Percentiles rank a stretch among this genome's conserved stretches.
phyloP scores from a whole-genome alignment of 495 filamentous ascomycete genomes.

The Pyrenula massariospora region DNA sequence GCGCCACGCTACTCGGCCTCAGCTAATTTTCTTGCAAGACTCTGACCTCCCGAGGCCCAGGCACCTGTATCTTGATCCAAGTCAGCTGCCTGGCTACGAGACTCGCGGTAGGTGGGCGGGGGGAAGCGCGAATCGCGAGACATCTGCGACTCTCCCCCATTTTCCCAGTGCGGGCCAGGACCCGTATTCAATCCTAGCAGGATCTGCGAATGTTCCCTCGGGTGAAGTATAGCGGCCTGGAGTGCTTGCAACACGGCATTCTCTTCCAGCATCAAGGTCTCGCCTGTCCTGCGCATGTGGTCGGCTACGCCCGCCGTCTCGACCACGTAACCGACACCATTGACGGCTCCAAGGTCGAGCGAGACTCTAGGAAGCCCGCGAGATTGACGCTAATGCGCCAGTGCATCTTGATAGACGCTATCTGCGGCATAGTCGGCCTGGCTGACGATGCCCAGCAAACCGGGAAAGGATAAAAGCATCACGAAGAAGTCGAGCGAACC shows the following conservation, averaged over 20 bases:
- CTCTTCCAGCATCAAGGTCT: neutral
- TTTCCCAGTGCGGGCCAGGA: neutral
- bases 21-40: neutral
- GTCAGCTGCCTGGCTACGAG: neutral
- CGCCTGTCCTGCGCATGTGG: neutral
- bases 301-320: conserved; percentile 2
- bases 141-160: neutral
- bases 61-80: neutral
- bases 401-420: conserved; percentile 37
- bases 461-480: conserved; percentile 42
- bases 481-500: conserved; percentile 46
- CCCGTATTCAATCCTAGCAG: conserved; percentile 6
- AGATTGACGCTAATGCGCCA: conserved; percentile 14
- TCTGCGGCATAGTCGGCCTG: conserved; percentile 52
- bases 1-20: neutral
- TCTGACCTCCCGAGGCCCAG: too few species aligned
- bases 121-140: conserved; percentile 7
- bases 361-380: conserved; percentile 12
- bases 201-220: conserved; percentile 3
- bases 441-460: conserved; percentile 36
- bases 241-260: neutral
- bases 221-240: neutral
- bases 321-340: conserved; percentile 12
- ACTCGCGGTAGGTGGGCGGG: conserved; percentile 6
- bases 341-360: conserved; percentile 16